Conservation (phyloP, 169 alveolate genomes). For the Plasmodium gaboni region DNA sequence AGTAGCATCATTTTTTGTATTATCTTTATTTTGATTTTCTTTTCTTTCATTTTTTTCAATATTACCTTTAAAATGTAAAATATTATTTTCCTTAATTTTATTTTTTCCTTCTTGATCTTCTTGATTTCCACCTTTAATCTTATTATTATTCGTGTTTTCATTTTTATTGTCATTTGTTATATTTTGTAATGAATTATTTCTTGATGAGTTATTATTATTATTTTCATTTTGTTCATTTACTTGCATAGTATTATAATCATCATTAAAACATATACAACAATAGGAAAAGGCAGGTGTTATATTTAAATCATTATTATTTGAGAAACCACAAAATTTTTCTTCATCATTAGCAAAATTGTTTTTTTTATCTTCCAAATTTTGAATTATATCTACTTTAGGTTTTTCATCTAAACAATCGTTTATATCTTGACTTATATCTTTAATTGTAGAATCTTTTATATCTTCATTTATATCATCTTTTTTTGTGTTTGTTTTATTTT, state of each 20-base stretch:
- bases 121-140: background rate
- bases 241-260: slow-evolving; percentile 64
- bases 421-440: background rate
- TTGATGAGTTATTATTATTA: background rate
- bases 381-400: too few species aligned
- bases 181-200: slow-evolving; percentile 23
- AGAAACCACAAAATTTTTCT: slow-evolving; percentile 67
- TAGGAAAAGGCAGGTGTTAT: slow-evolving; percentile 49
- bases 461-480: background rate
- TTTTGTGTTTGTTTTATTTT: background rate
- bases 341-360: slow-evolving; percentile 21
- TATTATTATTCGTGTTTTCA: background rate
- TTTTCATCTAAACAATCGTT: background rate
- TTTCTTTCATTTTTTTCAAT: background rate
- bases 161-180: background rate
- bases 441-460: background rate
- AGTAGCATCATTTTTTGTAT: background rate
- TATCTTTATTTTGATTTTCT: background rate
- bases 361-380: slow-evolving; percentile 6
- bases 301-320: slow-evolving; percentile 60
- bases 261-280: slow-evolving; percentile 65
- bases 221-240: slow-evolving; percentile 24
- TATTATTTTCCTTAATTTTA: slow-evolving; percentile 3
- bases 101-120: background rate
- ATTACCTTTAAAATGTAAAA: background rate